Conservation (phyloP, 2,329 filamentous ascomycete genomes). For the Ophiostoma sp. region DNA sequence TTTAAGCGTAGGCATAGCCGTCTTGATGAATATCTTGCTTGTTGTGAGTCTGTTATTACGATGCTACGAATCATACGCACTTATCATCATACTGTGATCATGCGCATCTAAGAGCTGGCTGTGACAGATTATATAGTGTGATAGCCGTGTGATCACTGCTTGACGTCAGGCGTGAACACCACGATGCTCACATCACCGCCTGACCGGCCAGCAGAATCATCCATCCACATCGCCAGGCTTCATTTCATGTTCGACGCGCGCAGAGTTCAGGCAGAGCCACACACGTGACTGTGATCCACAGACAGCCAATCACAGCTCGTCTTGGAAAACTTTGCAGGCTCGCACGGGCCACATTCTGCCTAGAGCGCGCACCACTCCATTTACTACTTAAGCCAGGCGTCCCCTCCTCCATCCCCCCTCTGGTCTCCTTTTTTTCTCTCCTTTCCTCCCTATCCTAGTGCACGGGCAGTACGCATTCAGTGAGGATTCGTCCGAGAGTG, state of each 20-base stretch:
- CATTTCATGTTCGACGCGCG: background rate
- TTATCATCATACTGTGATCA: too few species aligned
- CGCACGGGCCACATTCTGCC: slow-evolving; percentile 27
- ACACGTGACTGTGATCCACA: background rate
- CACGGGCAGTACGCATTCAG: slow-evolving; percentile 70
- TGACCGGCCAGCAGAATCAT: too few species aligned
- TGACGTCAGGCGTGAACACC: too few species aligned
- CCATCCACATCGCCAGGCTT: background rate
- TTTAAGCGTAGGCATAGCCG: too few species aligned
- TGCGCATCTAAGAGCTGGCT: too few species aligned
- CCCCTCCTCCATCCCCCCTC: slow-evolving; percentile 11
- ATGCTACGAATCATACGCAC: too few species aligned
- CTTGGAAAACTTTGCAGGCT: slow-evolving; percentile 24
- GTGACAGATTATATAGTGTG: too few species aligned
- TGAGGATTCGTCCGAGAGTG: slow-evolving; percentile 84
- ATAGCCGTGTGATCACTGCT: too few species aligned
- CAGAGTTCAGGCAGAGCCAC: background rate
- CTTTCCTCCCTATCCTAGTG: slow-evolving; percentile 55
- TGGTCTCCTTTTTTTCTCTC: slow-evolving; percentile 30
- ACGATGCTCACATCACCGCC: too few species aligned
- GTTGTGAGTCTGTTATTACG: too few species aligned
- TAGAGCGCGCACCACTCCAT: background rate
- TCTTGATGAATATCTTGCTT: too few species aligned
- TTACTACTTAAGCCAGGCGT: slow-evolving; percentile 25
- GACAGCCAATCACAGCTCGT: too few species aligned